Evolutionary conservation across 2,329 filamentous ascomycete species (phyloP).

Genomic region (Grosmannia serpens): DNA sequence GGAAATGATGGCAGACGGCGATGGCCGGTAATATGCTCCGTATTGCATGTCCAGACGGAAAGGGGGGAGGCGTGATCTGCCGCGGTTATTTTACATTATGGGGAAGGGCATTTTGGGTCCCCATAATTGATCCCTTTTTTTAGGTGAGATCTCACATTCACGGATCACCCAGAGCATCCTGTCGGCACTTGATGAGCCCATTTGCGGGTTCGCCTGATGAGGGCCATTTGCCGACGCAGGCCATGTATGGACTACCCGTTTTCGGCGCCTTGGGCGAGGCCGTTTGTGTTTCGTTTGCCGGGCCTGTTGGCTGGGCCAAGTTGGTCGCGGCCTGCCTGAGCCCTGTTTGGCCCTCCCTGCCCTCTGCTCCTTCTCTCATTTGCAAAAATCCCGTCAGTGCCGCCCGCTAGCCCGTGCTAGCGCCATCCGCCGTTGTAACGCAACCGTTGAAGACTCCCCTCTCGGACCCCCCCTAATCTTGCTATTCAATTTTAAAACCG

Average conservation of each 20-base stretch:
- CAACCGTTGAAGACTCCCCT: background rate
- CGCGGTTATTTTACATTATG: background rate
- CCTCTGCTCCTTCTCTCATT: background rate
- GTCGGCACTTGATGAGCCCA: background rate
- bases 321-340: no score
- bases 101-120: background rate
- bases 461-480: background rate
- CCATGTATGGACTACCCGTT: background rate
- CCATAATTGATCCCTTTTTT: background rate
- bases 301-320: no score
- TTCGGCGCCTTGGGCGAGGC: background rate
- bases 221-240: background rate
- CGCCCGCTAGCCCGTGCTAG: background rate
- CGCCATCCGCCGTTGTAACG: background rate
- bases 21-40: background rate
- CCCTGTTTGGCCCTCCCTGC: no score
- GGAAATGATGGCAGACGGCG: background rate
- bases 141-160: background rate
- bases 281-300: no score
- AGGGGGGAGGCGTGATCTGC: background rate
- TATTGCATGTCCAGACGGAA: background rate
- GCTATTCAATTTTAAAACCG: background rate
- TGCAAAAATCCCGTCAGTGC: background rate
- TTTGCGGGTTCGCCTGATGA: background rate
- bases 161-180: background rate